Percentiles rank a stretch among this genome's conserved stretches.
Conservation (phyloP, 2,329 filamentous ascomycete species). For the Aspergillus fijiensis region DNA sequence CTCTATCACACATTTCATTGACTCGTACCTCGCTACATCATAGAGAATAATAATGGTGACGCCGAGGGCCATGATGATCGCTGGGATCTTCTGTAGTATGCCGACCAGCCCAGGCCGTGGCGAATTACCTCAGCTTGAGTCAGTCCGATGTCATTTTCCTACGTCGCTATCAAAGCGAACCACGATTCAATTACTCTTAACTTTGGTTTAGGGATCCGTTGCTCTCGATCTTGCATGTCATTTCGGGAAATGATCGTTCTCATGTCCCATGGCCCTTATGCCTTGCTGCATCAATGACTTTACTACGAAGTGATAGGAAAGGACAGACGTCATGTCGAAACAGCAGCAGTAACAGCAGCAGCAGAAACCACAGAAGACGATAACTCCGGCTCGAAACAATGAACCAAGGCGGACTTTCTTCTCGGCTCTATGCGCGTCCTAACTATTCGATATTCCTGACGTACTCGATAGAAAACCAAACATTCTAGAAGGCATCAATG, state of each 20-base stretch:
- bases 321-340: neutral
- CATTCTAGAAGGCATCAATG: neutral
- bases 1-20: neutral
- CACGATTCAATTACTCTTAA: neutral
- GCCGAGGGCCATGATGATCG: neutral
- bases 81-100: neutral
- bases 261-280: neutral
- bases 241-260: neutral
- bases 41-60: neutral
- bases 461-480: neutral
- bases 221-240: neutral
- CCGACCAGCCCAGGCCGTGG: slow-evolving; percentile 3
- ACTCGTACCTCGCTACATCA: neutral
- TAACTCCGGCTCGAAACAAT: neutral
- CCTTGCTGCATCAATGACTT: neutral
- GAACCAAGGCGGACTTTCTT: neutral
- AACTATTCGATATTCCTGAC: neutral
- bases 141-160: neutral
- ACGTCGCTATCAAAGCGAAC: neutral
- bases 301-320: neutral
- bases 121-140: slow-evolving; percentile 5
- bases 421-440: neutral
- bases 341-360: neutral
- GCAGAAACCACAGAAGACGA: neutral
- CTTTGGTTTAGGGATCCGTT: neutral